phyloP scores from a whole-genome alignment of 176 grass and related monocot genomes.

The Eragrostis nindensis region DNA sequence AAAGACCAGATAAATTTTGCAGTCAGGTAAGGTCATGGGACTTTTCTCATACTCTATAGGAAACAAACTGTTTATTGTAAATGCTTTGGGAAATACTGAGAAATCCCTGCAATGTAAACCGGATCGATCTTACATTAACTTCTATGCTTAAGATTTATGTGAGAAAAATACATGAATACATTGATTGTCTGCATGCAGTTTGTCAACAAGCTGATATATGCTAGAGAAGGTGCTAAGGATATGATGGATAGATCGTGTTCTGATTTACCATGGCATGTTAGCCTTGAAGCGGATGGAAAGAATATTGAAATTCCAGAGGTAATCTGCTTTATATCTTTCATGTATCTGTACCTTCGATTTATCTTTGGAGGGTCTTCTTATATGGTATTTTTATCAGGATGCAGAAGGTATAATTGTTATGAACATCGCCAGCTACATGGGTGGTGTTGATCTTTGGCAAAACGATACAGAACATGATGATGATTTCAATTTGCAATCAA shows the following conservation, averaged over 20 bases:
- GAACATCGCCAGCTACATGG: slow-evolving; percentile 97
- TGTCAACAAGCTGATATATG: slow-evolving; percentile 96
- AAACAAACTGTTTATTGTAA: slow-evolving; percentile 7
- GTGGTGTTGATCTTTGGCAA: slow-evolving; percentile 96
- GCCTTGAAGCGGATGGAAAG: slow-evolving; percentile 90
- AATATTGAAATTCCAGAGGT: slow-evolving; percentile 88
- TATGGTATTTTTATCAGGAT: slow-evolving; percentile 62
- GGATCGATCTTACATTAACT: slow-evolving; percentile 9
- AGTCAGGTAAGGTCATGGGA: slow-evolving; percentile 58
- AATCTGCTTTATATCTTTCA: slow-evolving; percentile 34
- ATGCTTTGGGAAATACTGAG: background rate
- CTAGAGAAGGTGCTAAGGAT: slow-evolving; percentile 97
- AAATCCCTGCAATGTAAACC: background rate
- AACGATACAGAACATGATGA: slow-evolving; percentile 70
- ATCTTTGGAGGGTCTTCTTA: slow-evolving; percentile 32
- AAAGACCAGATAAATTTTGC: slow-evolving; percentile 84
- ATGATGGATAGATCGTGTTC: slow-evolving; percentile 91
- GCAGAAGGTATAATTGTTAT: slow-evolving; percentile 93
- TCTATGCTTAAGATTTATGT: background rate
- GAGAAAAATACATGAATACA: background rate
- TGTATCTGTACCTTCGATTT: slow-evolving; percentile 11
- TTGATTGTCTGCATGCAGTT: slow-evolving; percentile 57
- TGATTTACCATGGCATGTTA: slow-evolving; percentile 88
- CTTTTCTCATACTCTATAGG: background rate
- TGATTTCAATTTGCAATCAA: slow-evolving; percentile 73